Conservation (phyloP, 345 rosid species). For the Euphorbia pulcherrima region DNA sequence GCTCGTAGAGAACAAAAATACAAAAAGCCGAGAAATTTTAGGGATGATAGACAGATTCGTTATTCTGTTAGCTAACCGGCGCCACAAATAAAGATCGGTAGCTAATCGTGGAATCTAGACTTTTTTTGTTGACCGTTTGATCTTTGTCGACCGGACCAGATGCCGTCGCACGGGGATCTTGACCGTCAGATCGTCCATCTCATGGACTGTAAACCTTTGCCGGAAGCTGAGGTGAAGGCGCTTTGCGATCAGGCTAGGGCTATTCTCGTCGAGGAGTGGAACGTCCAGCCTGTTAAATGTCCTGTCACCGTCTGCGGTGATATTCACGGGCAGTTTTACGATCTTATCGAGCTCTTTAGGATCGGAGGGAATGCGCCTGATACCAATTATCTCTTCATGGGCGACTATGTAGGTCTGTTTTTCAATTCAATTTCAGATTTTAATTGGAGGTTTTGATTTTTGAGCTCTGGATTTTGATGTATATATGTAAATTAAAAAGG, state of each 20-base stretch:
- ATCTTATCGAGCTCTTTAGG: conserved; percentile 86
- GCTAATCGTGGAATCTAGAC: conserved; percentile 3
- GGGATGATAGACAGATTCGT: conserved; percentile 35
- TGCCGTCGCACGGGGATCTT: conserved; percentile 93
- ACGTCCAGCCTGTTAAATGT: conserved; percentile 98
- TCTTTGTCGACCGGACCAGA: conserved; percentile 27
- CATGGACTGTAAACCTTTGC: conserved; percentile 91
- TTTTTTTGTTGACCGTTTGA: not conserved
- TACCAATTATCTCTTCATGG: conserved; percentile 98
- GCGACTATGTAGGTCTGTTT: conserved; percentile 94
- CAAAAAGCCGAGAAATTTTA: conserved; percentile 10
- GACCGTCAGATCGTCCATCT: conserved; percentile 96
- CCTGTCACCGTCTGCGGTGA: conserved; percentile 99
- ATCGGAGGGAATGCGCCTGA: conserved; percentile 97
- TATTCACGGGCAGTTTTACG: conserved; percentile 98
- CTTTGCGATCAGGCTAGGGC: conserved; percentile 96
- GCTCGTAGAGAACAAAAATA: not conserved
- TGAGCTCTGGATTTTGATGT: not conserved
- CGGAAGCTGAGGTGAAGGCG: conserved; percentile 84
- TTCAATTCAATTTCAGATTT: not conserved
- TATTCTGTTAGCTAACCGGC: conserved; percentile 8
- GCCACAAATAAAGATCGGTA: conserved; percentile 8
- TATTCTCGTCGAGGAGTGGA: conserved; percentile 97
- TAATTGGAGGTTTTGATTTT: not conserved
- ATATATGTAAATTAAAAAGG: not conserved